A percentile compares a stretch with the other conserved stretches of the same genome.
Conservation (phyloP, 2,329 filamentous ascomycete genomes). For the Calonectria henricotiae region DNA sequence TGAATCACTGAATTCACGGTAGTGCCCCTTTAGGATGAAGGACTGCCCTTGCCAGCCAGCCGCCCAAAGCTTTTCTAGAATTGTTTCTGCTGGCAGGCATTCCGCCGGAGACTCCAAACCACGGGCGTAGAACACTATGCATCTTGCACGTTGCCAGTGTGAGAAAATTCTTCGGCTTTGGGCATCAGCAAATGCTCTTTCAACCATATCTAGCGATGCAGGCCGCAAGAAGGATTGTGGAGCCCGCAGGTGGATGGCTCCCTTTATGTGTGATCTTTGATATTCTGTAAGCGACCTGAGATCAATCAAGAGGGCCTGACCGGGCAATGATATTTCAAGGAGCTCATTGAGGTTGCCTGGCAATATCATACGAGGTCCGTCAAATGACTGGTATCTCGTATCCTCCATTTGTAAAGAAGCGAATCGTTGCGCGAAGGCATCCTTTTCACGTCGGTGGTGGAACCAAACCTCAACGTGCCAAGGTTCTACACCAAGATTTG, state of each 20-base stretch:
- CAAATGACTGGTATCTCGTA: conserved; percentile 51
- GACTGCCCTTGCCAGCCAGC: conserved; percentile 68
- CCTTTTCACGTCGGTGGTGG: conserved; percentile 68
- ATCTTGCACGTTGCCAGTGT: conserved; percentile 65
- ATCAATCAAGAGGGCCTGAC: conserved; percentile 67
- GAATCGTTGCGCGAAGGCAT: conserved; percentile 64
- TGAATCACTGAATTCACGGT: conserved; percentile 69
- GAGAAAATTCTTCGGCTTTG: conserved; percentile 65
- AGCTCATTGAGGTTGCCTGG: conserved; percentile 68
- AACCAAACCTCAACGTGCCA: conserved; percentile 72
- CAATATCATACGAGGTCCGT: conserved; percentile 66
- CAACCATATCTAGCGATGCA: conserved; percentile 68
- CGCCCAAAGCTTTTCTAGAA: conserved; percentile 64
- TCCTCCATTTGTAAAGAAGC: conserved; percentile 64
- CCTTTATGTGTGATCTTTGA: conserved; percentile 68
- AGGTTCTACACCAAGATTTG: conserved; percentile 69
- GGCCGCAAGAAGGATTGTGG: conserved; percentile 67
- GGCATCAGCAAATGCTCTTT: conserved; percentile 67
- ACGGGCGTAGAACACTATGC: conserved; percentile 70
- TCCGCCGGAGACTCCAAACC: conserved; percentile 68
- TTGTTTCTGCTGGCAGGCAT: conserved; percentile 65
- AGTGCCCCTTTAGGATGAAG: conserved; percentile 72
- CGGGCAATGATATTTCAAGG: conserved; percentile 66
- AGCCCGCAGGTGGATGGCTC: conserved; percentile 68
- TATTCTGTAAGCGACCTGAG: conserved; percentile 66